phyloP scores from a whole-genome alignment of 2,329 filamentous ascomycete species.

The Calycina herbarum region DNA sequence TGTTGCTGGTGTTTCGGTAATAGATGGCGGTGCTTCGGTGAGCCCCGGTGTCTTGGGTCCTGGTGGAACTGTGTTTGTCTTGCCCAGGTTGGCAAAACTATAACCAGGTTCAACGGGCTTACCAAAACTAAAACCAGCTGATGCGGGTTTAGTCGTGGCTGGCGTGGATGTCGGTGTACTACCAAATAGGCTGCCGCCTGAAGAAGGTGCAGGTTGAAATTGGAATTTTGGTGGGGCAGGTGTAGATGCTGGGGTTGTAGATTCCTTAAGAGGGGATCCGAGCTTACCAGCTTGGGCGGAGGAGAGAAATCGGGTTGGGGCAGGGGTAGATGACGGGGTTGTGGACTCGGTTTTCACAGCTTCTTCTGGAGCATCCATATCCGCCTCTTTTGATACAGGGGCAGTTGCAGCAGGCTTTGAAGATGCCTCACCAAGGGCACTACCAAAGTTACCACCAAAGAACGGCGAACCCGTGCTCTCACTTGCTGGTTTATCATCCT shows the following conservation, averaged over 20 bases:
- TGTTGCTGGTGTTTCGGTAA: conserved; percentile 23
- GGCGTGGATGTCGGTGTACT: conserved; percentile 11
- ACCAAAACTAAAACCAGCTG: conserved; percentile 30
- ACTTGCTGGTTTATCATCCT: conserved; percentile 54
- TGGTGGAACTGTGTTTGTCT: conserved; percentile 13
- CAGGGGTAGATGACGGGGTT: conserved; percentile 30
- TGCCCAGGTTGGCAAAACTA: conserved; percentile 22
- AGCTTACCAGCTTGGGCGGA: neutral
- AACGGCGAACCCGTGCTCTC: conserved; percentile 50
- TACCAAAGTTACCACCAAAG: conserved; percentile 63
- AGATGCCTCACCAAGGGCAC: conserved; percentile 53
- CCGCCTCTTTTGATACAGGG: conserved; percentile 48
- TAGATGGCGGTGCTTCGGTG: conserved; percentile 7
- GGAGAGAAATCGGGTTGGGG: conserved; percentile 14
- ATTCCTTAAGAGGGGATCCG: conserved; percentile 9
- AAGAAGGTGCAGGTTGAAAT: conserved; percentile 19
- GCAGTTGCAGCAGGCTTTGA: conserved; percentile 24
- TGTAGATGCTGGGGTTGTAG: conserved; percentile 13
- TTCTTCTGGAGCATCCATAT: conserved; percentile 44
- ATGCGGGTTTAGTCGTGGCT: conserved; percentile 18
- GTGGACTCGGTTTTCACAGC: conserved; percentile 23
- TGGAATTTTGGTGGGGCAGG: conserved; percentile 22
- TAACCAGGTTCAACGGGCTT: conserved; percentile 22
- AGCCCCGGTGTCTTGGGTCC: conserved; percentile 25
- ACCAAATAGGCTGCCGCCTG: conserved; percentile 20